Evolutionary conservation across 768 basidiomycete genomes (phyloP).

Genomic region (Collybiopsis confluens): DNA sequence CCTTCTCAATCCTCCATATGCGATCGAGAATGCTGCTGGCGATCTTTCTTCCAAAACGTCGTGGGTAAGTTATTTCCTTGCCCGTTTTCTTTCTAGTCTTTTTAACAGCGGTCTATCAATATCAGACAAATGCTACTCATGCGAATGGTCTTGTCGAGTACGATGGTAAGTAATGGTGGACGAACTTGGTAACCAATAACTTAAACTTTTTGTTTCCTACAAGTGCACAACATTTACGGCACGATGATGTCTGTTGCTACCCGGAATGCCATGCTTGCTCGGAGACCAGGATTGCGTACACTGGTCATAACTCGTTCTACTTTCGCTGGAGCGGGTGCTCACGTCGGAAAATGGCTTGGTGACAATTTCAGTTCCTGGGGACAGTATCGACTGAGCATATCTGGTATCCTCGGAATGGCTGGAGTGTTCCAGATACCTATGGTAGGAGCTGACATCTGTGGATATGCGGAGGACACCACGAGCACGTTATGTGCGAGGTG

Average conservation of each 20-base stretch:
- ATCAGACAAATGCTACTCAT: constrained; percentile 44
- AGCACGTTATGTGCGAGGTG: constrained; percentile 71
- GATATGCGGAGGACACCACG: constrained; percentile 59
- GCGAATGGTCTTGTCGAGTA: constrained; percentile 58
- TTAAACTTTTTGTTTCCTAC: too few relatives aligned
- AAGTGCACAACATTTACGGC: constrained; percentile 70
- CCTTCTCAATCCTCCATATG: constrained; percentile 50
- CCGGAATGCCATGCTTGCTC: constrained; percentile 54
- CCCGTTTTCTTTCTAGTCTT: background rate
- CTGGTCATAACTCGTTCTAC: constrained; percentile 73
- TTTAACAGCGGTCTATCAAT: too few relatives aligned
- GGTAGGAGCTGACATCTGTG: constrained; percentile 75
- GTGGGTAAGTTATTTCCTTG: constrained; percentile 32
- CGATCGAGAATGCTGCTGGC: constrained; percentile 52
- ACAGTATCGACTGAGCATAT: constrained; percentile 56
- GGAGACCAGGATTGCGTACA: constrained; percentile 56
- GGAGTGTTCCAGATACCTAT: constrained; percentile 66
- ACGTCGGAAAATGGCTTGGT: constrained; percentile 74
- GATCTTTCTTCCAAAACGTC: constrained; percentile 50
- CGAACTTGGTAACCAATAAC: too few relatives aligned
- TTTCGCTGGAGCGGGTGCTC: constrained; percentile 61
- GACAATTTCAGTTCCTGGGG: constrained; percentile 60
- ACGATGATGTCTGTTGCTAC: constrained; percentile 69
- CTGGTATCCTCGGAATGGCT: constrained; percentile 65
- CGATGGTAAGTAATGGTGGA: too few relatives aligned